Evolutionary conservation across 1,284 basidiomycete species (phyloP).

Genomic region (Ustilago shanxiensis): DNA sequence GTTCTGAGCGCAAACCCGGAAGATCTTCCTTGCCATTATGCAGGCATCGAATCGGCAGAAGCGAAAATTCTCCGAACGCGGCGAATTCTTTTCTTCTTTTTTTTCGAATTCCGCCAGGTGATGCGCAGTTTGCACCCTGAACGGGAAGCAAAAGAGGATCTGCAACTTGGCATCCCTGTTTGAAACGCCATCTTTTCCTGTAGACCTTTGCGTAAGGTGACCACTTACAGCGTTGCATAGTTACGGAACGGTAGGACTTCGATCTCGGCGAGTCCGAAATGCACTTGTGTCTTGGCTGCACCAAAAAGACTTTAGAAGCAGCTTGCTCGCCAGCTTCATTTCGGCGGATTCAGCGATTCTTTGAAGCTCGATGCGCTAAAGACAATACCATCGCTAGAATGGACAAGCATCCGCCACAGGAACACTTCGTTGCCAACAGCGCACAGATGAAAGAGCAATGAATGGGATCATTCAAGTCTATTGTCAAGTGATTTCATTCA

Average conservation of each 20-base stretch:
- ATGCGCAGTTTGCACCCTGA: conserved; percentile 3
- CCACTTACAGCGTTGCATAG: no score
- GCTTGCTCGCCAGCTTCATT: not conserved
- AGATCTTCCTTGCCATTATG: not conserved
- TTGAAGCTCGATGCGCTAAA: not conserved
- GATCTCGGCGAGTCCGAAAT: conserved; percentile 1
- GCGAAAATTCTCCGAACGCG: conserved; percentile 5
- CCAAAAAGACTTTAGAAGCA: not conserved
- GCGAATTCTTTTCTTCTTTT: not conserved
- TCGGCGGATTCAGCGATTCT: not conserved
- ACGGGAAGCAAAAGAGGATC: no score
- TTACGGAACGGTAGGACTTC: not conserved
- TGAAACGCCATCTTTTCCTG: no score
- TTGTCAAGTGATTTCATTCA: not conserved
- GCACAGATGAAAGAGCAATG: no score
- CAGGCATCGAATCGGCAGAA: conserved; percentile 4
- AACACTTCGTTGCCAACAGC: not conserved
- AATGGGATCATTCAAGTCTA: no score
- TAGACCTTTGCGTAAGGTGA: no score
- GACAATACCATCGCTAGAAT: not conserved
- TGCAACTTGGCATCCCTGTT: no score
- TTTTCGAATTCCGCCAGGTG: conserved; percentile 6
- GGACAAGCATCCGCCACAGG: not conserved
- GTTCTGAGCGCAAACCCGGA: conserved; percentile 1
- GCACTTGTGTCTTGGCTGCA: not conserved